Percentiles rank a stretch among this genome's conserved stretches.
Evolutionary conservation across 2,329 filamentous ascomycete genomes (phyloP).

Genomic region (Tolypocladium tropicale): DNA sequence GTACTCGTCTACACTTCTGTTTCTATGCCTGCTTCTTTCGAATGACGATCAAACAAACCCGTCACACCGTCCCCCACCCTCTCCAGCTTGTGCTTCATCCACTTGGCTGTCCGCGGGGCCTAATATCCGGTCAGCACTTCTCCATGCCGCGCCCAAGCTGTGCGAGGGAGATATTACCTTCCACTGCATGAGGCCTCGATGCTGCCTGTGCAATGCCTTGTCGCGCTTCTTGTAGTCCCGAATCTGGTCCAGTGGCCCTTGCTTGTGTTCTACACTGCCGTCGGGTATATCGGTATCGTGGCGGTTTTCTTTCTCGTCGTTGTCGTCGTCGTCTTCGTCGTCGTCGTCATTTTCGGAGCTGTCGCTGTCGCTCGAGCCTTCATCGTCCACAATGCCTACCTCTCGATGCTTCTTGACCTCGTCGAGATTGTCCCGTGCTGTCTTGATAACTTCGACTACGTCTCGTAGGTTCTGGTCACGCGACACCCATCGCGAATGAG

Average conservation of each 20-base stretch:
- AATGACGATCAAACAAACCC: constrained; percentile 47
- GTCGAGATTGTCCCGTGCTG: constrained; percentile 23
- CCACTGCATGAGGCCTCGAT: constrained; percentile 68
- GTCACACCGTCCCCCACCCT: constrained; percentile 50
- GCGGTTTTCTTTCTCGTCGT: constrained; percentile 18
- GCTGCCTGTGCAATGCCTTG: constrained; percentile 51
- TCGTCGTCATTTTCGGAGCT: constrained; percentile 17
- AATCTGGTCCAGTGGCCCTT: constrained; percentile 37
- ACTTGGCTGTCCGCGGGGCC: constrained; percentile 36
- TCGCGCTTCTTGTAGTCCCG: constrained; percentile 51
- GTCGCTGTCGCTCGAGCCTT: constrained; percentile 18
- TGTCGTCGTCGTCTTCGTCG: constrained; percentile 15
- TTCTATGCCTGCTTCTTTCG: constrained; percentile 51
- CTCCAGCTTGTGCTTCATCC: constrained; percentile 40
- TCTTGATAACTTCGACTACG: constrained; percentile 37
- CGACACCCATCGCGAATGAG: constrained; percentile 24
- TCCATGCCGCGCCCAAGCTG: constrained; percentile 1
- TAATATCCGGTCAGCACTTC: constrained; percentile 4
- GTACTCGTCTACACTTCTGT: constrained; percentile 51
- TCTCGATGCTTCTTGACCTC: constrained; percentile 21
- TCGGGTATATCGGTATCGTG: constrained; percentile 26
- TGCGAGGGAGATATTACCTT: constrained; percentile 18
- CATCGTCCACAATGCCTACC: constrained; percentile 22
- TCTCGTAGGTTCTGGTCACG: constrained; percentile 23
- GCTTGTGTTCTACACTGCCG: constrained; percentile 26